phyloP scores from a whole-genome alignment of 257 asterid genomes.

The Solanum clarkiae region DNA sequence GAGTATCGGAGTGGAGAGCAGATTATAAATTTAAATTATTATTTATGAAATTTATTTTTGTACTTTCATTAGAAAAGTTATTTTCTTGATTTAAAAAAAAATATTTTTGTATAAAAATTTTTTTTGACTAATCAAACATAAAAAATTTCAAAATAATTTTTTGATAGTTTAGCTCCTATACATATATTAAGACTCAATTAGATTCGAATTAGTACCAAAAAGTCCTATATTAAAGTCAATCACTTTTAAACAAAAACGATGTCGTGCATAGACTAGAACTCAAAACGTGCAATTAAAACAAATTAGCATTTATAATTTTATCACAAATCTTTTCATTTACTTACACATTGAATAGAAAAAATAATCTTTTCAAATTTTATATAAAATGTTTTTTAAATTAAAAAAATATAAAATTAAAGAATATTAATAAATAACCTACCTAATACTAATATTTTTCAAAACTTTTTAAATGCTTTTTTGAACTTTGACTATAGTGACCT shows the following conservation, averaged over 20 bases:
- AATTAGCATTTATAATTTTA: no score
- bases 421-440: background rate
- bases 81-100: no score
- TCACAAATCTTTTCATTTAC: background rate
- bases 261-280: background rate
- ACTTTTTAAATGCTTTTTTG: background rate
- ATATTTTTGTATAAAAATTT: no score
- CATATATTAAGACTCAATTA: background rate
- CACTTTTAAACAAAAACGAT: background rate
- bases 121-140: no score
- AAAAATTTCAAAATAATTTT: no score
- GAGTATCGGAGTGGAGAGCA: no score
- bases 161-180: no score
- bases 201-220: rapidly evolving
- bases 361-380: no score
- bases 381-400: no score
- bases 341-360: background rate
- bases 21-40: no score
- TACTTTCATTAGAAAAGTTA: no score
- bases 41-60: no score
- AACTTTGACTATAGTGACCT: background rate
- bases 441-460: background rate
- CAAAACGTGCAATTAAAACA: background rate
- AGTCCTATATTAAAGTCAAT: background rate
- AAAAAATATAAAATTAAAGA: background rate